Evolutionary conservation across 2,329 filamentous ascomycete species (phyloP), one percentile per base, ranked within the genome.

Genomic region (Huntiella abstrusa): DNA sequence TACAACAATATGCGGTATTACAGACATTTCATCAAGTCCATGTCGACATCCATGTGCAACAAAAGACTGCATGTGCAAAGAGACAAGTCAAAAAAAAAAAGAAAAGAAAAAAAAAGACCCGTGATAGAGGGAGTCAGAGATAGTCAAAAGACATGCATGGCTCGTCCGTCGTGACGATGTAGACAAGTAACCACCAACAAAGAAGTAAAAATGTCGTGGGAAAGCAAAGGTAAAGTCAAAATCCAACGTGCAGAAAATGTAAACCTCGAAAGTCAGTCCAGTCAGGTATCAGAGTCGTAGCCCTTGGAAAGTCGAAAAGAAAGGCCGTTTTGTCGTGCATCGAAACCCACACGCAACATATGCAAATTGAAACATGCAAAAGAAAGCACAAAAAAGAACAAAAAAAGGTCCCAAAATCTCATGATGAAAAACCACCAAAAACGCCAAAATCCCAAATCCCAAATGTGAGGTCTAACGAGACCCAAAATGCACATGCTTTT

Each of bases 51-150:
- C 22, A 28, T 28, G 22, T 28, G 22, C 22, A 28, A 45, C 15
- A 22, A 32, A 16, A 15, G 22, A 19, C 13, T 19, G 17, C 32
- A 33, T 15, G 34, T 19, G 19, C 28, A 41, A 36, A 34, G 33
- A 13, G 13, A 34, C 17, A 32, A 45, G 19, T 15, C 5, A 37
- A 33, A 37, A 36, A 34, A 43, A 13, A 22, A 32, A 35, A 32
- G n/a, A 15, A 41, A 39, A n/a, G 11, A 16, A 16, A 15, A 43
- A 40, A 15, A 43, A 40, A 10, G 42, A 42, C 38, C 43, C 33
- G 45, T 49, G 33, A 46, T 41, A 38, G 43, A 38, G 28, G 38
- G 13, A 45, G 33, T 33, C 32, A 41, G 43, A 45, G 15, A 45
- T 7, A 43, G 33, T 33, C 32, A 47, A 22, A 42, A 11, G 37